Evolutionary conservation across 2,329 filamentous ascomycete species (phyloP), one percentile per base, ranked within the genome.

Genomic region (Tothia fuscella): DNA sequence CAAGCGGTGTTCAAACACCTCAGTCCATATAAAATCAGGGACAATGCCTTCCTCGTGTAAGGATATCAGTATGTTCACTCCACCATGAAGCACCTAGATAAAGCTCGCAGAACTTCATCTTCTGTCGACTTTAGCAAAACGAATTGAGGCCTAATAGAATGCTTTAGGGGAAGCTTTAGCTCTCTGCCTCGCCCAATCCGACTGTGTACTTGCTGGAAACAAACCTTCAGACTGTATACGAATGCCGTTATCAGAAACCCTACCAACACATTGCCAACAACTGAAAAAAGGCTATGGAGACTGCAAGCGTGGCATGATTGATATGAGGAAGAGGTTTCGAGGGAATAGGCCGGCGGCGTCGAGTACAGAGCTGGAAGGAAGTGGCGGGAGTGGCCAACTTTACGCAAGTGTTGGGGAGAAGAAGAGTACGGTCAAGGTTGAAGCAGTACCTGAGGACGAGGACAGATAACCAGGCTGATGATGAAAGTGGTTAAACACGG

Each of bases 261-360:
- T 98, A 12, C 89, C 91, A 16, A 80, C 75, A 19, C 80, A 82
- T 63, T 98, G 91, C 65, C 86, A 89, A 59, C 89, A 95, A 63
- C 74, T 98, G 46, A 86, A 89, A 60, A 88, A 86, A 60, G 86
- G 87, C 34, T 91, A 93, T 55, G 83, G 85, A 59, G 85, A 95
- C 59, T 98, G 91, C 74, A 93, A 93, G 57, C 82, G 89, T 50
- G 91, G 91, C 50, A 78, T 93, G 77, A 82, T 96, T 52, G 91
- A 98, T 61, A 98, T 98, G 91, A 84, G 91, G 60, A 96, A 96
- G 68, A 82, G 91, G 25, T 96, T 98, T 65, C 77, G 91, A 43
- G 91, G 91, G 45, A 96, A 96, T 67, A 77, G 86, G 60, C 87
- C 91, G 41, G 79, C 93, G 49, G 71, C 28, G 28, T 7, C 30